phyloP scores from a whole-genome alignment of 1,284 basidiomycete genomes.

The Ustilago hordei region DNA sequence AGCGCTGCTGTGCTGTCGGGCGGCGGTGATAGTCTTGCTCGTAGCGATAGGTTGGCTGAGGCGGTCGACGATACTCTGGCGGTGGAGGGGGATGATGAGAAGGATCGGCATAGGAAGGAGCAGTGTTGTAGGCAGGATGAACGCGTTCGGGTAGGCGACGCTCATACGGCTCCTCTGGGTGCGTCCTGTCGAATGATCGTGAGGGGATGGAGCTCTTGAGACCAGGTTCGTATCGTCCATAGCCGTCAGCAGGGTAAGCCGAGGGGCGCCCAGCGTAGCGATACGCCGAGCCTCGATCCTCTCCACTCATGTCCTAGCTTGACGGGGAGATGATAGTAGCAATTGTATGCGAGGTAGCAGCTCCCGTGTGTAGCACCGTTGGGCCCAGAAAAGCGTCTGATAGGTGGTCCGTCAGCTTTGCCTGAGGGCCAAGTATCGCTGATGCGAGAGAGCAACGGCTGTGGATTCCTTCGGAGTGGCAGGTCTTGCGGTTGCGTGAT shows the following conservation, averaged over 20 bases:
- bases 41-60: constrained; percentile 30
- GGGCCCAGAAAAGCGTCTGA: background rate
- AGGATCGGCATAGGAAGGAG: constrained; percentile 29
- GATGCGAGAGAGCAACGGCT: background rate
- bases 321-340: background rate
- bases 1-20: constrained; percentile 14
- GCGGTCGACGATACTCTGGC: constrained; percentile 29
- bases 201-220: constrained; percentile 31
- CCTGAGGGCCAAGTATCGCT: background rate
- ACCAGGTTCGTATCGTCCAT: constrained; percentile 28
- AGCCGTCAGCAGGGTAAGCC: constrained; percentile 26
- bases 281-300: constrained; percentile 37
- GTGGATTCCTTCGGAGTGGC: too few relatives aligned
- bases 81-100: constrained; percentile 22
- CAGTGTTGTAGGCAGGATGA: constrained; percentile 42
- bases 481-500: background rate
- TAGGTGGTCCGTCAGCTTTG: background rate
- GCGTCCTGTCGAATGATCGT: constrained; percentile 22
- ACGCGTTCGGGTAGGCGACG: constrained; percentile 31
- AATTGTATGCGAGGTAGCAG: background rate
- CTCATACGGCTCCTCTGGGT: constrained; percentile 28
- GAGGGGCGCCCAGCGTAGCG: constrained; percentile 34
- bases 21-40: constrained; percentile 30
- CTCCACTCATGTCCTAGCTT: constrained; percentile 32
- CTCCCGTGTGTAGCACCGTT: background rate